These are phyloP conservation scores for Kwoniella sp. DNA, from an alignment of 768 basidiomycete species.

Conservation along the genomic window DNA sequence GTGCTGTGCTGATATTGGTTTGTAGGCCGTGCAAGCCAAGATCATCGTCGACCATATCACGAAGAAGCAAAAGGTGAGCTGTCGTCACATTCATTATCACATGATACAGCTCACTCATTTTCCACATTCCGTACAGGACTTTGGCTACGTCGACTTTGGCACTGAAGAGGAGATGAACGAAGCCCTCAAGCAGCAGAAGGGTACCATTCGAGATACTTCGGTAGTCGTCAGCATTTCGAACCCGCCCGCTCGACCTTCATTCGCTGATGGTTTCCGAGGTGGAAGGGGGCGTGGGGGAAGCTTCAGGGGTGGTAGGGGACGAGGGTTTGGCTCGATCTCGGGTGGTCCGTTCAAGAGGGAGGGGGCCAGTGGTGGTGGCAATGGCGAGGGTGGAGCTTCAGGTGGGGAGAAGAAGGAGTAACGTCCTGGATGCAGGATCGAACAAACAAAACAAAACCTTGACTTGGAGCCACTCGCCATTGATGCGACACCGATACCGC, in stretches of 20 bases:
- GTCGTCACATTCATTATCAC: not conserved
- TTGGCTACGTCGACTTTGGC: conserved; percentile 87
- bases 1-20: conserved; percentile 53
- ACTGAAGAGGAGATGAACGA: conserved; percentile 82
- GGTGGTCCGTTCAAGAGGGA: conserved; percentile 15
- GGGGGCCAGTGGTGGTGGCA: not conserved
- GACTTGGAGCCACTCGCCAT: not conserved
- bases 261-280: conserved; percentile 21
- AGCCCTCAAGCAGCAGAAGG: conserved; percentile 72
- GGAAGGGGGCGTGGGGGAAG: conserved; percentile 26
- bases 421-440: not conserved
- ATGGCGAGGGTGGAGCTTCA: not conserved
- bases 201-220: conserved; percentile 54
- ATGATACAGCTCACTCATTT: not conserved
- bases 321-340: conserved; percentile 26
- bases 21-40: conserved; percentile 45
- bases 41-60: conserved; percentile 38
- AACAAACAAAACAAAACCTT: not conserved
- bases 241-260: conserved; percentile 33
- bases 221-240: conserved; percentile 48
- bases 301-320: conserved; percentile 22
- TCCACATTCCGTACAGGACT: conserved; percentile 53
- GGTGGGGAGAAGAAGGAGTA: conserved; percentile 10
- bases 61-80: conserved; percentile 43
- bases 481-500: not conserved